Conservation (phyloP, 331 rosid species). For the Pyracantha coccinea region DNA sequence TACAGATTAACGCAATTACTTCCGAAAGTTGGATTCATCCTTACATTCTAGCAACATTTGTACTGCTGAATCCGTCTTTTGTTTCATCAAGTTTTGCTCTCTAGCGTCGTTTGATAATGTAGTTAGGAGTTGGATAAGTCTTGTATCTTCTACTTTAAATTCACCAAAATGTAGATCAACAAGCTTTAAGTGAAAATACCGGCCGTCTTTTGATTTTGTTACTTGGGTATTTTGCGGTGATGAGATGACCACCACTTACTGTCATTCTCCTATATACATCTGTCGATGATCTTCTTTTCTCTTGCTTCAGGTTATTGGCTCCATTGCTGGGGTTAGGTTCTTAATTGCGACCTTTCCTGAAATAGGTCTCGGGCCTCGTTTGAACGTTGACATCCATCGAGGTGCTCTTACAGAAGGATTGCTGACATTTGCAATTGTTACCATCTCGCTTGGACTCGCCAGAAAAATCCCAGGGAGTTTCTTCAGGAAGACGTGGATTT, state of each 20-base stretch:
- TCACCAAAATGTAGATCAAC: no score
- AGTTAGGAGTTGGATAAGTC: no score
- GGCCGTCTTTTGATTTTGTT: background rate
- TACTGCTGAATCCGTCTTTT: no score
- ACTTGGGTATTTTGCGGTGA: background rate
- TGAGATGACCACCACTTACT: background rate
- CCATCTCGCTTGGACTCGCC: constrained; percentile 60
- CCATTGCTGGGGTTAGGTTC: constrained; percentile 58
- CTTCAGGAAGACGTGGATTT: constrained; percentile 92
- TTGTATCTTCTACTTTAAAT: no score
- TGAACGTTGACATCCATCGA: constrained; percentile 62
- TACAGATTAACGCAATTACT: no score
- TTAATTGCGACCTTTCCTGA: constrained; percentile 53
- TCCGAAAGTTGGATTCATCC: no score
- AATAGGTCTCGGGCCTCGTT: constrained; percentile 60
- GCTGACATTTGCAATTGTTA: constrained; percentile 56
- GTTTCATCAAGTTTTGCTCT: no score
- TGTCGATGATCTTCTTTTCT: background rate
- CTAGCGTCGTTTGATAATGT: no score
- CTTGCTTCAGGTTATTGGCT: constrained; percentile 59
- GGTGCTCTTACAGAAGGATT: constrained; percentile 86
- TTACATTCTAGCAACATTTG: no score
- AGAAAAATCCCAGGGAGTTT: constrained; percentile 48
- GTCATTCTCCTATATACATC: background rate
- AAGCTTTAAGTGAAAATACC: no score